Percentiles rank a stretch among this genome's conserved stretches.
Conservation (phyloP, 139 green algal species). For the Mesotaenium endlicherianum region DNA sequence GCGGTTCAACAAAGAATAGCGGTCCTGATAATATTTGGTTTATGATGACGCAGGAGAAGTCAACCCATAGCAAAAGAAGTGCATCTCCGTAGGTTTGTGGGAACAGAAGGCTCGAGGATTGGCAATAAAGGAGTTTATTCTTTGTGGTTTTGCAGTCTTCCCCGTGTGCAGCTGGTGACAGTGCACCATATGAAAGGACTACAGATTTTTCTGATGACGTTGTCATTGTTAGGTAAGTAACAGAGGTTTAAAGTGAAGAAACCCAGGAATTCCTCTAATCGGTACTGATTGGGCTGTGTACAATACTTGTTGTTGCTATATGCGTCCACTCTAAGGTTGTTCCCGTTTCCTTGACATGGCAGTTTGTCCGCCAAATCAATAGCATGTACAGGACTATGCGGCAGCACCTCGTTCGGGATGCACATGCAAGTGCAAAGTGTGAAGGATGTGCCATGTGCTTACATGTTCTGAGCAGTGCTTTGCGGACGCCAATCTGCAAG, state of each 20-base stretch:
- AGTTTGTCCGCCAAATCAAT: neutral
- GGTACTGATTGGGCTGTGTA: neutral
- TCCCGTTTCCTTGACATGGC: neutral
- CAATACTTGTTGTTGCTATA: neutral
- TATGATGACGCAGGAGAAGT: neutral
- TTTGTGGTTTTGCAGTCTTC: slow-evolving; percentile 50
- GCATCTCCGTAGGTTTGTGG: neutral
- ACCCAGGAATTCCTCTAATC: neutral
- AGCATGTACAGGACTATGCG: too few relatives aligned
- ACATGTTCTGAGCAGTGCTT: slow-evolving; percentile 65
- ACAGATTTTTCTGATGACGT: slow-evolving; percentile 46
- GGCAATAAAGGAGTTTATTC: neutral
- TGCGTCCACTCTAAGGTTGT: neutral
- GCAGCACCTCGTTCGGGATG: neutral
- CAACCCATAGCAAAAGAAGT: neutral
- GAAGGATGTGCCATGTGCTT: slow-evolving; percentile 40
- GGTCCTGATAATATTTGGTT: neutral
- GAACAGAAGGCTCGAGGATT: neutral
- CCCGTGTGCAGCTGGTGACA: slow-evolving; percentile 77
- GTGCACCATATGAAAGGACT: slow-evolving; percentile 70
- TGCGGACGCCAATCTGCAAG: slow-evolving; percentile 87
- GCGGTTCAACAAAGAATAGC: neutral
- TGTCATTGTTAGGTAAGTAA: slow-evolving; percentile 48
- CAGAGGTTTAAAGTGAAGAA: too few relatives aligned
- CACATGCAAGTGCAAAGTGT: neutral